Evolutionary conservation across 2,329 filamentous ascomycete genomes (phyloP), one percentile per base, ranked within the genome.

Genomic region (Neonectria magnoliae): DNA sequence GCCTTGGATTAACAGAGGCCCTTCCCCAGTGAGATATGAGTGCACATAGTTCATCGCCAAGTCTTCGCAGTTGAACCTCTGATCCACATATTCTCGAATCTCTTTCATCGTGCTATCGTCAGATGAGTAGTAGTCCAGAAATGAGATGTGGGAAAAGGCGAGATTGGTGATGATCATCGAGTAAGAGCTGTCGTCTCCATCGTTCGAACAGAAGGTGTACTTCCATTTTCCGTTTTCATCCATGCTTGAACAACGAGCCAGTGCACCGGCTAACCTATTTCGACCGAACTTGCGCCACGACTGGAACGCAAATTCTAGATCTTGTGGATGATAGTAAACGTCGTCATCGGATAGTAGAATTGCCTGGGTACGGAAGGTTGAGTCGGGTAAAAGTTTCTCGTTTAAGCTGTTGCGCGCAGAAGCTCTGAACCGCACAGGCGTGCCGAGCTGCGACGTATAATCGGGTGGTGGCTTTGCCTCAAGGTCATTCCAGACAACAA

Each of bases 291-390:
- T 71, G 52, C 78, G 75, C 78, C 79, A 81, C 9, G 73, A 69
- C 51, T 80, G 77, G 65, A 81, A 81, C 6, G 73, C 77, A 6
- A 76, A 81, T 0, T 80, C 78, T 2, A 81, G 69, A 52, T 81
- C 79, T 0, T 64, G 51, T 13, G 77, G 77, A 16, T 75, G 68
- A 63, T 78, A 80, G 64, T 76, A 78, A 52, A 79, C 76, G 60
- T 81, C 79, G 60, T 80, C 79, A 57, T 81, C 79, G 20, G 74
- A 76, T 1, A 80, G 68, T 5, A 81, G 72, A 14, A 81, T 73
- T 20, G 76, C 79, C 44, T 80, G 71, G 5, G 79, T 81, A 27
- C 70, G 53, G 68, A 76, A 79, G 0, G 63, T 57, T 0, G 76
- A 72, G 31, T 79, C 76, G 2, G 77, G 75, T 57, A 72, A 67